phyloP scores from a whole-genome alignment of 768 basidiomycete species.

The Boletus coccyginus region DNA sequence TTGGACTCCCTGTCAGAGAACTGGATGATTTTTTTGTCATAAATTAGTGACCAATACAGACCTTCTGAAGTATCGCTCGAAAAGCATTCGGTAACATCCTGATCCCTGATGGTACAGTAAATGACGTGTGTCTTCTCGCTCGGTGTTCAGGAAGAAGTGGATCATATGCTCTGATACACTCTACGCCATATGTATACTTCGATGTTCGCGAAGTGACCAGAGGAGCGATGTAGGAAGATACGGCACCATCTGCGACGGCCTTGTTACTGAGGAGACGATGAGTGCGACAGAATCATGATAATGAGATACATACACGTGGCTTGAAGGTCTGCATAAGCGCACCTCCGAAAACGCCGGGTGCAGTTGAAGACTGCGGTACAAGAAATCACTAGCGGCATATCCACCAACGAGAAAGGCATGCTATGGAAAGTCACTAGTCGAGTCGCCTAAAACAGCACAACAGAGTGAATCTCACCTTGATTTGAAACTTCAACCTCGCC shows the following conservation, averaged over 20 bases:
- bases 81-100: conserved; percentile 3
- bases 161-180: conserved; percentile 13
- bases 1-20: neutral
- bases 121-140: neutral
- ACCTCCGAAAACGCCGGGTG: too few relatives aligned
- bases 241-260: conserved; percentile 51
- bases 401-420: too few relatives aligned
- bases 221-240: conserved; percentile 3
- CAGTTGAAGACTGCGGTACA: too few relatives aligned
- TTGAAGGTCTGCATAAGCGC: too few relatives aligned
- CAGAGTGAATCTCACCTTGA: conserved; percentile 17
- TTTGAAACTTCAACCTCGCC: conserved; percentile 19
- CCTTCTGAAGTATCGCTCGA: neutral
- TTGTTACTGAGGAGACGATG: conserved; percentile 30
- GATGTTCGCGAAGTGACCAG: too few relatives aligned
- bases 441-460: conserved; percentile 23
- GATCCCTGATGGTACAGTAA: conserved; percentile 4
- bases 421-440: too few relatives aligned
- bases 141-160: too few relatives aligned
- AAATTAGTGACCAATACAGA: too few relatives aligned
- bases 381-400: too few relatives aligned
- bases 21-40: neutral
- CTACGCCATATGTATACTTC: too few relatives aligned
- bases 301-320: too few relatives aligned
- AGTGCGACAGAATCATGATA: conserved; percentile 19